Evolutionary conservation across 108 stramenopile species (phyloP).

Genomic region (Skeletonema potamos): DNA sequence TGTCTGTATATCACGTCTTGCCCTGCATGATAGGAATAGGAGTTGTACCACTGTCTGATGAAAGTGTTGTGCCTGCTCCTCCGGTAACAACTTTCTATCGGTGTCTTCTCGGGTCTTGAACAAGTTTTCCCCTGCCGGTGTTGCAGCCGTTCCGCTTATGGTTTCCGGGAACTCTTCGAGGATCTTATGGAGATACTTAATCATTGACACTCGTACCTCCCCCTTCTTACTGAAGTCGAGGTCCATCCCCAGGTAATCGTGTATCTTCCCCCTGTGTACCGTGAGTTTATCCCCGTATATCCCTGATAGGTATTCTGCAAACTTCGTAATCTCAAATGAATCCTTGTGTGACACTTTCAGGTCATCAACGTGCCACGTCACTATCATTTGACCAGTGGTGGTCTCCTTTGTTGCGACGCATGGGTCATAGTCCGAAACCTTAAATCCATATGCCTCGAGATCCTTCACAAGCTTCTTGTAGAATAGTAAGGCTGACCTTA

Average conservation of each 20-base stretch:
- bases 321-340: neutral
- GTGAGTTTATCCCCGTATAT: neutral
- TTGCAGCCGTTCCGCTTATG: conserved; percentile 5
- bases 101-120: conserved; percentile 23
- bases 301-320: neutral
- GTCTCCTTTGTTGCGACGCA: conserved; percentile 9
- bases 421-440: conserved; percentile 1
- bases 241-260: conserved; percentile 47
- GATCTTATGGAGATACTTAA: conserved; percentile 21
- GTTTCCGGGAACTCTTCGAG: conserved; percentile 25
- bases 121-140: conserved; percentile 28
- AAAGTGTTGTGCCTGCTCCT: neutral
- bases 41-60: neutral
- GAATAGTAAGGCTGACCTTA: conserved; percentile 6
- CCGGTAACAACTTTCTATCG: neutral
- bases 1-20: neutral
- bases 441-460: neutral
- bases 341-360: conserved; percentile 2
- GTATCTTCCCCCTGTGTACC: conserved; percentile 1
- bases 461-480: neutral
- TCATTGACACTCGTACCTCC: conserved; percentile 13
- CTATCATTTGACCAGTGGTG: neutral
- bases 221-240: conserved; percentile 9
- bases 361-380: conserved; percentile 10
- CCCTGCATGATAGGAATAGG: neutral